Conservation (phyloP, 176 grass and related monocot species). For the Stipa capillata region DNA sequence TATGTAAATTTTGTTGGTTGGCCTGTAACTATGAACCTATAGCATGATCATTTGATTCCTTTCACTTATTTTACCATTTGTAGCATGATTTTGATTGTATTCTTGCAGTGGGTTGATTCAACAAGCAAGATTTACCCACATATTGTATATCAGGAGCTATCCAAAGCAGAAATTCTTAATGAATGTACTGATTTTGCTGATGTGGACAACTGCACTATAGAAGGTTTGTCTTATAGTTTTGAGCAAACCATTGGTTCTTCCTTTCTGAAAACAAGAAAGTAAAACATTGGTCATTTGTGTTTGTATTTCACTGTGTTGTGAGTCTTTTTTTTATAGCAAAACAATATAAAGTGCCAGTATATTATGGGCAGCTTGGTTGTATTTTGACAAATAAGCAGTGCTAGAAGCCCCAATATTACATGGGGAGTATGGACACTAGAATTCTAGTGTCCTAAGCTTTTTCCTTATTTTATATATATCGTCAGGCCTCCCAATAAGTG, state of each 20-base stretch:
- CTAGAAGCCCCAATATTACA: not conserved
- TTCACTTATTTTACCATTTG: not conserved
- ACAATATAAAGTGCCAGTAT: not conserved
- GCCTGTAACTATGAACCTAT: not conserved
- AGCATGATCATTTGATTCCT: slow-evolving; percentile 3
- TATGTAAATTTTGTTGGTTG: slow-evolving; percentile 22
- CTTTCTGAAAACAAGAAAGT: not conserved
- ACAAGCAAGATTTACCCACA: slow-evolving; percentile 70
- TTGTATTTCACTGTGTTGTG: not conserved
- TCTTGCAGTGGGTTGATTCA: slow-evolving; percentile 62
- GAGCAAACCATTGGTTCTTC: not conserved
- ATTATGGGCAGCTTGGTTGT: not conserved
- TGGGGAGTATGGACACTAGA: not conserved
- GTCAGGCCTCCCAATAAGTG: not conserved
- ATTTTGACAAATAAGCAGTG: not conserved
- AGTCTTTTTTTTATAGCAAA: not conserved
- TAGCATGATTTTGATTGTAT: slow-evolving; percentile 6
- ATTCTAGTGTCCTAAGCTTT: not conserved
- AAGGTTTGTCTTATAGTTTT: slow-evolving; percentile 46
- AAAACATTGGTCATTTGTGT: not conserved
- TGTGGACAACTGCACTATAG: slow-evolving; percentile 44
- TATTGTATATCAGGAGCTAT: slow-evolving; percentile 82
- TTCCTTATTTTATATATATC: not conserved
- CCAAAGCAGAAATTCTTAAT: slow-evolving; percentile 55
- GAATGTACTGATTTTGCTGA: slow-evolving; percentile 23